Percentiles rank a stretch among this genome's conserved stretches.
Evolutionary conservation across 768 basidiomycete species (phyloP).

Genomic region (Solioccasus polychromus): DNA sequence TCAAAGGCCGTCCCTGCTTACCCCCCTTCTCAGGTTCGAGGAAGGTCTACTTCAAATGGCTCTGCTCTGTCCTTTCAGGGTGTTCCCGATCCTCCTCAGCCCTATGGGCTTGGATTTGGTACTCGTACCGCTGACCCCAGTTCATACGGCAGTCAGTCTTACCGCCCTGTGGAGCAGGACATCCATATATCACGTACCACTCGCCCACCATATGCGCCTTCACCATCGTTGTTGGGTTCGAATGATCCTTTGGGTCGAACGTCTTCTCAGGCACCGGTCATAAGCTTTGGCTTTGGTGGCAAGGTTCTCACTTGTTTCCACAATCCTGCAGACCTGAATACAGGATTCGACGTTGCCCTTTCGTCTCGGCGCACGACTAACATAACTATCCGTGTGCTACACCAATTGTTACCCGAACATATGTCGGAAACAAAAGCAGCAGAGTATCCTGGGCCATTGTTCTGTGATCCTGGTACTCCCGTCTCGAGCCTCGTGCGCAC

Average conservation of each 20-base stretch:
- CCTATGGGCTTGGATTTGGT: constrained; percentile 25
- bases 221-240: constrained; percentile 75
- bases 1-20: constrained; percentile 20
- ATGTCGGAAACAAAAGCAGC: constrained; percentile 51
- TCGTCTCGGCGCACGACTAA: constrained; percentile 68
- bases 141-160: constrained; percentile 14
- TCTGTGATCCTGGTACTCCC: constrained; percentile 68
- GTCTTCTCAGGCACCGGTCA: constrained; percentile 68
- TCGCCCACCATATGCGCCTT: constrained; percentile 72
- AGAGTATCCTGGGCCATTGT: constrained; percentile 84
- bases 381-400: constrained; percentile 64
- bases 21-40: constrained; percentile 24
- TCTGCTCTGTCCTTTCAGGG: constrained; percentile 38
- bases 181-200: constrained; percentile 32
- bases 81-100: constrained; percentile 12
- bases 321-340: constrained; percentile 57
- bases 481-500: constrained; percentile 68
- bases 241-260: constrained; percentile 82
- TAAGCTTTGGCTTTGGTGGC: constrained; percentile 94
- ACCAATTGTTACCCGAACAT: constrained; percentile 68
- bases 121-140: constrained; percentile 18
- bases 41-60: constrained; percentile 45
- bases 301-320: constrained; percentile 89
- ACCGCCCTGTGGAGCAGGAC: constrained; percentile 23
- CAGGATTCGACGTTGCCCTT: constrained; percentile 76